Percentiles rank a stretch among this genome's conserved stretches.
Conservation (phyloP, 2,329 filamentous ascomycete species). For the Corinectria fuckeliana region DNA sequence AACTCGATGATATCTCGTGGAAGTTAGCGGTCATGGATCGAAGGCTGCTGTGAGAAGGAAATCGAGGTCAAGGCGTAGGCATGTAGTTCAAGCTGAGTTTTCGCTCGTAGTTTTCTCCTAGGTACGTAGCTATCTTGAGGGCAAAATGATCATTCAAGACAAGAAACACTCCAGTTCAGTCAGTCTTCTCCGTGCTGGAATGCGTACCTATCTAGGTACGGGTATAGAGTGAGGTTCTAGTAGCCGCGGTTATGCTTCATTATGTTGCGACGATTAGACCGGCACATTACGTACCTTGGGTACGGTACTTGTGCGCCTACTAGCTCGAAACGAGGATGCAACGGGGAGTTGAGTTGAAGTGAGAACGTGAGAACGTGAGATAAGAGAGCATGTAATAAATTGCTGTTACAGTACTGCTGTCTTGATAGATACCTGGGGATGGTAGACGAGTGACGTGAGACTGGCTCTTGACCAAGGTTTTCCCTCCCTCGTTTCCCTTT, state of each 20-base stretch:
- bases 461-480: constrained; percentile 19
- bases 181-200: not conserved
- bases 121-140: not conserved
- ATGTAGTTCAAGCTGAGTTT: constrained; percentile 18
- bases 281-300: not conserved
- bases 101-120: constrained; percentile 1
- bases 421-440: no score
- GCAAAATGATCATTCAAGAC: not conserved
- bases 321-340: constrained; percentile 5
- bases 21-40: constrained; percentile 1
- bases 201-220: not conserved
- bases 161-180: not conserved
- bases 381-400: not conserved
- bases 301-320: not conserved
- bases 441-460: no score
- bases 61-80: constrained; percentile 25
- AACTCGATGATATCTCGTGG: constrained; percentile 23
- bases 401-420: not conserved
- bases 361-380: constrained; percentile 16
- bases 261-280: not conserved
- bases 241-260: not conserved
- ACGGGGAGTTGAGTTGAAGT: constrained; percentile 18
- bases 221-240: not conserved
- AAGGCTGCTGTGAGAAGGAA: constrained; percentile 12
- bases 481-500: constrained; percentile 12